A percentile compares a stretch with the other conserved stretches of the same genome.
Evolutionary conservation across 106 monocot genomes (phyloP).

Genomic region (Triglochin maritima): DNA sequence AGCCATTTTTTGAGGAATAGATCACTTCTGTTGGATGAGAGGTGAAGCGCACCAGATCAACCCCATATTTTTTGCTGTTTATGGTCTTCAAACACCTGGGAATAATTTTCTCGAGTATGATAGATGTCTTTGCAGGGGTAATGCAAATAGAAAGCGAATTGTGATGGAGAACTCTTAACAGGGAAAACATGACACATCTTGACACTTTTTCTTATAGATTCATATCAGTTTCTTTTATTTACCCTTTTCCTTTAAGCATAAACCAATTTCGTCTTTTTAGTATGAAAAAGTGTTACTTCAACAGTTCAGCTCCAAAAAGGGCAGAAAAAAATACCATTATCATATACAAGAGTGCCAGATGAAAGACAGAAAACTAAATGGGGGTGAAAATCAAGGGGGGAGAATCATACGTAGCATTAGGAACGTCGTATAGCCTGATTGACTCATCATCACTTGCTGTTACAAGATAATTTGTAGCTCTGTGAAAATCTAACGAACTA

Average conservation of each 20-base stretch:
- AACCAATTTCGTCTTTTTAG: background rate
- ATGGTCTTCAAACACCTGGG: slow-evolving; percentile 94
- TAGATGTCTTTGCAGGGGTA: too few relatives aligned
- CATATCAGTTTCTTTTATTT: too few relatives aligned
- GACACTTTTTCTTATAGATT: too few relatives aligned
- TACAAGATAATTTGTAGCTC: slow-evolving; percentile 66
- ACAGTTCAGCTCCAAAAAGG: background rate
- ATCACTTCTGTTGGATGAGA: slow-evolving; percentile 83
- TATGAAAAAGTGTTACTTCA: slow-evolving; percentile 1
- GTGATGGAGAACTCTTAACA: too few relatives aligned
- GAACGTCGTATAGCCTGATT: slow-evolving; percentile 89
- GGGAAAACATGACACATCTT: too few relatives aligned
- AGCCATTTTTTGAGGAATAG: slow-evolving; percentile 98
- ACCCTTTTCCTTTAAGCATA: too few relatives aligned
- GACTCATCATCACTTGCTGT: slow-evolving; percentile 99
- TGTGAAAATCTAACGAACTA: slow-evolving; percentile 98
- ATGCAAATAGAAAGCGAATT: too few relatives aligned
- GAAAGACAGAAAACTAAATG: background rate
- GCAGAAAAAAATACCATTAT: background rate
- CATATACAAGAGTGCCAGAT: background rate
- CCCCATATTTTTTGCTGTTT: slow-evolving; percentile 99
- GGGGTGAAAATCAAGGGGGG: background rate
- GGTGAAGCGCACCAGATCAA: slow-evolving; percentile 93
- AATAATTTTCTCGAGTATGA: background rate
- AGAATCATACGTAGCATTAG: slow-evolving; percentile 65